Percentiles rank a stretch among this genome's conserved stretches.
Evolutionary conservation across 2,329 filamentous ascomycete genomes (phyloP).

Genomic region (Ophiocordyceps robertsii): DNA sequence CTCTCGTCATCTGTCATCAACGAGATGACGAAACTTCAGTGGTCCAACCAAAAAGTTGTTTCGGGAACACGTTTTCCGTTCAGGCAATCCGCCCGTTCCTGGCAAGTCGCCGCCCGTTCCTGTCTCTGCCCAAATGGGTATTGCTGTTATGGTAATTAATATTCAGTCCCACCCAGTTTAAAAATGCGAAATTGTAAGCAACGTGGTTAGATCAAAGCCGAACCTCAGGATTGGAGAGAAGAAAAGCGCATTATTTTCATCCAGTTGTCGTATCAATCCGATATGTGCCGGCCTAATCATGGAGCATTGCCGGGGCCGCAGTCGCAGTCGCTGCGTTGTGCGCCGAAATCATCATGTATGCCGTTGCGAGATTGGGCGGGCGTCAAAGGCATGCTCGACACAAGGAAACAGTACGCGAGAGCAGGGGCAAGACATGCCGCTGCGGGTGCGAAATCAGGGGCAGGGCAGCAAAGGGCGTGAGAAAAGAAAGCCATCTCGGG

Average conservation of each 20-base stretch:
- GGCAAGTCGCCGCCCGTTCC: background rate
- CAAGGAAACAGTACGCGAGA: no score
- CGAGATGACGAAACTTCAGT: background rate
- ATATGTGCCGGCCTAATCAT: no score
- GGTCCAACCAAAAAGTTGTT: no score
- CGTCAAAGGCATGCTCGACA: no score
- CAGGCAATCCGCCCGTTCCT: background rate
- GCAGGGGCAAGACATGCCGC: background rate
- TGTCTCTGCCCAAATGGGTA: background rate
- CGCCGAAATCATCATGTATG: no score
- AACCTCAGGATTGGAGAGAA: background rate
- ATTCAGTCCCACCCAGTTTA: background rate
- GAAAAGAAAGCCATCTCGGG: background rate
- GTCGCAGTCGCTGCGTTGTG: no score
- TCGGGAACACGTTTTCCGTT: background rate
- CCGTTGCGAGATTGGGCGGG: no score
- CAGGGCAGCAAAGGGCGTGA: background rate
- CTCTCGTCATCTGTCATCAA: background rate
- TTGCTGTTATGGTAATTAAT: conserved; percentile 2
- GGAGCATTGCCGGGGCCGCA: no score
- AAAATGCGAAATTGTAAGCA: background rate
- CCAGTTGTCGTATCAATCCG: background rate
- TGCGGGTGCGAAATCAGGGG: background rate
- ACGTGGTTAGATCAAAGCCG: background rate
- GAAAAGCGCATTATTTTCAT: background rate